Evolutionary conservation across 2,329 filamentous ascomycete species (phyloP), one percentile per base, ranked within the genome.

Genomic region (Penicillium aurantiogriseum): DNA sequence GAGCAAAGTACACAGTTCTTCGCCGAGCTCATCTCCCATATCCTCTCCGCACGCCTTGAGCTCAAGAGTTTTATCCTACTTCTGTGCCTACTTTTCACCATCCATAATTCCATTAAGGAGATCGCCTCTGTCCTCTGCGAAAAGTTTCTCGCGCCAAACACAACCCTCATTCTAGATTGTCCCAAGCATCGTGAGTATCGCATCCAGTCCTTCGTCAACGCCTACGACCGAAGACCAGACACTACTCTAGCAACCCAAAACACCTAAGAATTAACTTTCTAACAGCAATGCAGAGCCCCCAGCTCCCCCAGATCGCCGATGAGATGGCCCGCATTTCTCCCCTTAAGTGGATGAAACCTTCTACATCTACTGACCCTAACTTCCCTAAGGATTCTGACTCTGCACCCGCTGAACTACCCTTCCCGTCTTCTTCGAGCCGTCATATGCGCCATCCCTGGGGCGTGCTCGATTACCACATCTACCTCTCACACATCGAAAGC

Each of bases 381-480:
- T 0, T 29, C 5, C 6, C 31, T 17, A 19, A 36, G 11, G n/a
- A 51, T 33, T 6, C 36, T 9, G 21, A 4, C 9, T 13, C 13
- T n/a, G 15, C 4, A 31, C 5, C 43, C 15, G 2, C n/a, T 25
- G 8, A 40, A 7, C 1, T 19, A 19, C 50, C 23, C 13, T 51
- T 39, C 19, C 31, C 27, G 2, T 39, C 44, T 10, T 27, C 43
- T 21, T n/a, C 10, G 2, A 45, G 36, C 9, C 23, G 36, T 17
- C 21, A 51, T 19, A 53, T 53, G 49, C 36, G 29, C 15, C 70
- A 73, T 42, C 69, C 69, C 7, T 74, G 69, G 69, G 62, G 65
- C 10, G 60, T 71, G 15, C 54, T 73, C 9, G 72, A 74, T 55
- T 74, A 71, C 29, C 63, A 72, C 19, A 51, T 74, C 17, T 73